These are phyloP conservation scores for Macrolepiota fuliginosa DNA, from an alignment of 768 basidiomycete species.

Conservation along the genomic window DNA sequence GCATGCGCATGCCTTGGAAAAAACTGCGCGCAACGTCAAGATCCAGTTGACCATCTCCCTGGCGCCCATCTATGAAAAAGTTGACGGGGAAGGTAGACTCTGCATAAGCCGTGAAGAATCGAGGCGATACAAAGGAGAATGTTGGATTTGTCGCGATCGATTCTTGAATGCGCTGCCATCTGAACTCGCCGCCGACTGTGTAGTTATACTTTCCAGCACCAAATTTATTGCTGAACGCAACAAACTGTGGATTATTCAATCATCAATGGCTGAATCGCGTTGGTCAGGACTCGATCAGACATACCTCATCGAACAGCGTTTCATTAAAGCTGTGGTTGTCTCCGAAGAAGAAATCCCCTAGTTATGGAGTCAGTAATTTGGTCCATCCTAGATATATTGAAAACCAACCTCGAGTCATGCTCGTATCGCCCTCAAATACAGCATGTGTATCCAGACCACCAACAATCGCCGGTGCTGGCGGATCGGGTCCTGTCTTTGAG, in stretches of 20 bases:
- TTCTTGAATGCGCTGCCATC: slow-evolving; percentile 16
- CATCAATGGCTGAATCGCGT: background rate
- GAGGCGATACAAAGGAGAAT: slow-evolving; percentile 14
- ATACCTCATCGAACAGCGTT: slow-evolving; percentile 18
- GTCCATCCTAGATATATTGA: background rate
- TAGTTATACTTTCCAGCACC: slow-evolving; percentile 19
- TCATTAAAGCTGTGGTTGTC: slow-evolving; percentile 22
- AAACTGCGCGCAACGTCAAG: slow-evolving; percentile 9
- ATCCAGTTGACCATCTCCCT: slow-evolving; percentile 1
- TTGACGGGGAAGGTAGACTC: slow-evolving; percentile 8
- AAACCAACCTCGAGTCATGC: slow-evolving; percentile 13
- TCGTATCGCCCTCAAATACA: slow-evolving; percentile 1
- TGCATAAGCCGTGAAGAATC: slow-evolving; percentile 17
- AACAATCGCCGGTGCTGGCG: too few relatives aligned
- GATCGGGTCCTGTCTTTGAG: slow-evolving; percentile 9
- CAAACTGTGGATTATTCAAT: slow-evolving; percentile 5
- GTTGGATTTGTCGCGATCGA: background rate
- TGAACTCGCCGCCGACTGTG: slow-evolving; percentile 16
- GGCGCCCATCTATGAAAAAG: slow-evolving; percentile 12
- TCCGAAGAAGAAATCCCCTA: slow-evolving; percentile 18
- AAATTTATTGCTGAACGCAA: slow-evolving; percentile 17
- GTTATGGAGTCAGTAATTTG: background rate
- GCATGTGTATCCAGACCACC: too few relatives aligned
- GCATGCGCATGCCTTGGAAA: slow-evolving; percentile 18
- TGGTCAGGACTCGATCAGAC: background rate